Percentiles rank a stretch among this genome's conserved stretches.
Evolutionary conservation across 2,329 filamentous ascomycete species (phyloP).

Genomic region (Fusarium fujikuroi): DNA sequence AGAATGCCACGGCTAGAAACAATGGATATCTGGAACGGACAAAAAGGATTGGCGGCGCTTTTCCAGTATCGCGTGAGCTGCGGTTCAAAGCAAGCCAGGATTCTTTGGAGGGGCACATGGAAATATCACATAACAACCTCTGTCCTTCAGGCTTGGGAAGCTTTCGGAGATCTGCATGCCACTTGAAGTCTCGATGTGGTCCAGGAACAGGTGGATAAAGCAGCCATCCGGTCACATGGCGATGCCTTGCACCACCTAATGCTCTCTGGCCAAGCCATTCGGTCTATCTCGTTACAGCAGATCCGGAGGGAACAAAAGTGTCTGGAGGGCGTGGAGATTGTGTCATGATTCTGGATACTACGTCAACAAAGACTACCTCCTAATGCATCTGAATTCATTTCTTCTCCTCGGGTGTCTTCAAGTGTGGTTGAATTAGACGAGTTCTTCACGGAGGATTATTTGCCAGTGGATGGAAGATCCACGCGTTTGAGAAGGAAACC

Average conservation of each 20-base stretch:
- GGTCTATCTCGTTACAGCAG: slow-evolving; percentile 29
- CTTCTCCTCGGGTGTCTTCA: too few relatives aligned
- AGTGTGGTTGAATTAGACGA: too few relatives aligned
- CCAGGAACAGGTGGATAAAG: slow-evolving; percentile 16
- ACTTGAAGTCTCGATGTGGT: background rate
- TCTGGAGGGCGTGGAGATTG: slow-evolving; percentile 3
- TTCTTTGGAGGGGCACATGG: slow-evolving; percentile 9
- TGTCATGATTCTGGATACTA: background rate
- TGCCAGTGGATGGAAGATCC: too few relatives aligned
- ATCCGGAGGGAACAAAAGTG: slow-evolving; percentile 20
- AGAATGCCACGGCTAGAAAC: slow-evolving; percentile 47
- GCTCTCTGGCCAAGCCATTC: slow-evolving; percentile 21
- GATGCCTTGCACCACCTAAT: slow-evolving; percentile 31
- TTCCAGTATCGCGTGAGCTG: slow-evolving; percentile 33
- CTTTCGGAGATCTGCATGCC: slow-evolving; percentile 9
- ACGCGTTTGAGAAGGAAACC: too few relatives aligned
- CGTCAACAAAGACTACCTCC: too few relatives aligned
- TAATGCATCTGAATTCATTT: too few relatives aligned
- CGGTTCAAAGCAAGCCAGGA: slow-evolving; percentile 1
- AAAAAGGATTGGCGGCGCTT: slow-evolving; percentile 35
- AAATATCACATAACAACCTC: background rate
- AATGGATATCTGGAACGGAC: slow-evolving; percentile 48
- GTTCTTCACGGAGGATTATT: too few relatives aligned
- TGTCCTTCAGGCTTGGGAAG: slow-evolving; percentile 27
- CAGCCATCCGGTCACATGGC: slow-evolving; percentile 22